phyloP scores from a whole-genome alignment of 1,284 basidiomycete genomes.

The Ganoderma sinense region DNA sequence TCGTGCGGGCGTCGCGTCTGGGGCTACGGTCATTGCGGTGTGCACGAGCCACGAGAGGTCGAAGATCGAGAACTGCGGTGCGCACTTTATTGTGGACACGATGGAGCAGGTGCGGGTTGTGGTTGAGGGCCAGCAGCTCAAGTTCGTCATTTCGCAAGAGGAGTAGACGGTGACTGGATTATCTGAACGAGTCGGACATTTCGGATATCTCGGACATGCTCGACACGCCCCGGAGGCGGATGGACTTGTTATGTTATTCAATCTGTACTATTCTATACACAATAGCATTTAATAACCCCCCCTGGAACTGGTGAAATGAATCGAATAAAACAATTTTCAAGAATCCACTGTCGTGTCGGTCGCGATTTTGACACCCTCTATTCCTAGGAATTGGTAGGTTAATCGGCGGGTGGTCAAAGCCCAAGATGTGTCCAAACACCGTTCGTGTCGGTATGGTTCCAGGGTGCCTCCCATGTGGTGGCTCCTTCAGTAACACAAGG shows the following conservation, averaged over 20 bases:
- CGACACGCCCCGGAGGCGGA: not conserved
- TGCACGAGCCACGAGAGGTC: conserved; percentile 70
- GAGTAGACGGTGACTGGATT: not conserved
- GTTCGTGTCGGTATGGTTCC: no score
- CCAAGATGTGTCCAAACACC: no score
- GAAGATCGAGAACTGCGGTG: conserved; percentile 46
- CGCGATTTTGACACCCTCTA: no score
- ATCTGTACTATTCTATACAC: no score
- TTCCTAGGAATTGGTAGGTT: no score
- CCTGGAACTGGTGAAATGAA: no score
- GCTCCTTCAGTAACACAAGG: no score
- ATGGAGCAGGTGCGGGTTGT: conserved; percentile 62
- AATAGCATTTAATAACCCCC: no score
- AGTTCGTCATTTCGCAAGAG: conserved; percentile 37
- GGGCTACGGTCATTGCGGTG: conserved; percentile 79
- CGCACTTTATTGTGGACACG: conserved; percentile 63
- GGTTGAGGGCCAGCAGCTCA: conserved; percentile 47
- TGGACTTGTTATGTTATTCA: not conserved
- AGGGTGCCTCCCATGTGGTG: no score
- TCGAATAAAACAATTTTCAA: no score
- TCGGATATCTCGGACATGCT: not conserved
- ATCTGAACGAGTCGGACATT: not conserved
- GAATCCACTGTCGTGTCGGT: no score
- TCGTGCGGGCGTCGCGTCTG: conserved; percentile 73
- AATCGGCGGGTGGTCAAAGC: no score